Conservation (phyloP, 2,329 filamentous ascomycete genomes). For the Pseudocercospora fijiensis region DNA sequence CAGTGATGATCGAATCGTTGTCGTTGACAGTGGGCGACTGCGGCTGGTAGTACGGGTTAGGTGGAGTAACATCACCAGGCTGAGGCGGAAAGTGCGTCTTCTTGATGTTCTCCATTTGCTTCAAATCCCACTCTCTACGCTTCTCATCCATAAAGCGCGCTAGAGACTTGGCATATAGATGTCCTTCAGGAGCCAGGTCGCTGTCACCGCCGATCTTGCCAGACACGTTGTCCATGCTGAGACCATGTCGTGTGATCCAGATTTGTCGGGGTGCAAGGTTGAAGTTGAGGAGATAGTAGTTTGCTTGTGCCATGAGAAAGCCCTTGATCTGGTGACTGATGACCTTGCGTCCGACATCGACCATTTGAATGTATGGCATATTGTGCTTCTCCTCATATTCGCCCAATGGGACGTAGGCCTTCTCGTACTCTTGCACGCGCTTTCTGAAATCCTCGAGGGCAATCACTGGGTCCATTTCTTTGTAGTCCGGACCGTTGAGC, state of each 20-base stretch:
- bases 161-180: conserved; percentile 74
- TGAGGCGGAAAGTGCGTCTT: conserved; percentile 83
- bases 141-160: conserved; percentile 81
- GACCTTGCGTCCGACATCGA: conserved; percentile 93
- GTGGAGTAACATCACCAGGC: conserved; percentile 88
- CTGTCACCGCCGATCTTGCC: conserved; percentile 93
- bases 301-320: conserved; percentile 87
- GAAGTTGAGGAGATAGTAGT: conserved; percentile 94
- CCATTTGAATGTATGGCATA: conserved; percentile 96
- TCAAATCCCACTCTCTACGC: conserved; percentile 75
- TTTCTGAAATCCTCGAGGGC: conserved; percentile 89
- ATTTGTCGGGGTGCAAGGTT: conserved; percentile 94
- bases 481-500: conserved; percentile 93
- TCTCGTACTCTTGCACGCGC: conserved; percentile 89
- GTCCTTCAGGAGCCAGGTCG: conserved; percentile 74
- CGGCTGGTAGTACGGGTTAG: conserved; percentile 79
- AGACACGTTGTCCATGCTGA: conserved; percentile 81
- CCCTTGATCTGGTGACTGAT: conserved; percentile 87
- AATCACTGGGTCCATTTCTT: conserved; percentile 81
- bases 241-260: conserved; percentile 95
- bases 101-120: conserved; percentile 74
- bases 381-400: conserved; percentile 74
- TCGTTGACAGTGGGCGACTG: conserved; percentile 23
- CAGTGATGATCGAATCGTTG: conserved; percentile 19
- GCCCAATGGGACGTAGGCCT: conserved; percentile 86